phyloP scores from a whole-genome alignment of 2,329 filamentous ascomycete species.

The Fusarium redolens region DNA sequence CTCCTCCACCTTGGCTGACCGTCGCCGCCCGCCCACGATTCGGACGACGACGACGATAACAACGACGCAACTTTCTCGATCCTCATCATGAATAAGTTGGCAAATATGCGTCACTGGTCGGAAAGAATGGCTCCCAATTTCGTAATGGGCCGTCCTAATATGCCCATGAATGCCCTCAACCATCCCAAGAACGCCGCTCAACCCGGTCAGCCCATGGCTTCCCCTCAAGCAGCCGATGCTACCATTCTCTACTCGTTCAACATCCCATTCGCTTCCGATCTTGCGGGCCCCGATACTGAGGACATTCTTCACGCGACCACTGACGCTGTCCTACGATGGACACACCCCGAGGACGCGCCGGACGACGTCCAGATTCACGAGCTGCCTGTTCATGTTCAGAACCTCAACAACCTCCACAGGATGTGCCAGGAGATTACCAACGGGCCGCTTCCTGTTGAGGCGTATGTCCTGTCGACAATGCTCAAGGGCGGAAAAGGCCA shows the following conservation, averaged over 20 bases:
- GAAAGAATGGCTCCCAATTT: constrained; percentile 77
- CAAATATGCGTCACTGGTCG: constrained; percentile 78
- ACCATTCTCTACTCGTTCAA: constrained; percentile 96
- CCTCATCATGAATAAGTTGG: constrained; percentile 75
- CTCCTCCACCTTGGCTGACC: constrained; percentile 42
- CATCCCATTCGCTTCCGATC: constrained; percentile 92
- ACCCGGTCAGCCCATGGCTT: constrained; percentile 68
- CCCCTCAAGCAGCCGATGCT: constrained; percentile 77
- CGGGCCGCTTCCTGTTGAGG: constrained; percentile 77
- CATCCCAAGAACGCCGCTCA: constrained; percentile 67
- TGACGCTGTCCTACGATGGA: constrained; percentile 91
- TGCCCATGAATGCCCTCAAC: constrained; percentile 66
- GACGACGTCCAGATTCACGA: constrained; percentile 88
- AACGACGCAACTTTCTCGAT: constrained; percentile 31
- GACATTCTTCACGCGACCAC: constrained; percentile 94
- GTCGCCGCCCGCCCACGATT: constrained; percentile 44
- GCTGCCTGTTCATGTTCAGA: constrained; percentile 90
- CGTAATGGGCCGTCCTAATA: constrained; percentile 70
- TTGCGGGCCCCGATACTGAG: constrained; percentile 91
- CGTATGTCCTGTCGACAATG: constrained; percentile 84
- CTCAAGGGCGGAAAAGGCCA: constrained; percentile 76
- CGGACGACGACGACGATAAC: constrained; percentile 43
- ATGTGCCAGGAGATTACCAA: constrained; percentile 86
- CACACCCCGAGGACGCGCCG: constrained; percentile 86
- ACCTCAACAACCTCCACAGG: constrained; percentile 81